phyloP scores from a whole-genome alignment of 345 rosid genomes.

The Lumnitzera racemosa region DNA sequence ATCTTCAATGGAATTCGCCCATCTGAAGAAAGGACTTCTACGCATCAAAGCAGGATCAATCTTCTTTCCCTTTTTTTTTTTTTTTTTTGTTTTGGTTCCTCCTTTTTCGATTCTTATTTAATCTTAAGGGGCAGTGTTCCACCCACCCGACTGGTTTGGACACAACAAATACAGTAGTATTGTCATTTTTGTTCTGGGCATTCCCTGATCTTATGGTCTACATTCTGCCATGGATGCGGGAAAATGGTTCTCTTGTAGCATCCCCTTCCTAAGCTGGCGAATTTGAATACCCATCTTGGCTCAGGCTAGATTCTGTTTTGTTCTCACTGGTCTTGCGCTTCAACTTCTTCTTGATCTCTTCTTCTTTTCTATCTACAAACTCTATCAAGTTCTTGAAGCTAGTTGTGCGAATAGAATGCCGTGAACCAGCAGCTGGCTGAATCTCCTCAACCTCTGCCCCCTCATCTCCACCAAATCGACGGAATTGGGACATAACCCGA shows the following conservation, averaged over 20 bases:
- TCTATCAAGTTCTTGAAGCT: slow-evolving; percentile 16
- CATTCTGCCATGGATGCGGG: not conserved
- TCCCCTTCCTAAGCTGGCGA: slow-evolving; percentile 20
- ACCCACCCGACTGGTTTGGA: not conserved
- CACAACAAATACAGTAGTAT: not conserved
- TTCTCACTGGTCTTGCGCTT: slow-evolving; percentile 36
- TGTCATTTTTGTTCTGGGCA: not conserved
- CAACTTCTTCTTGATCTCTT: slow-evolving; percentile 31
- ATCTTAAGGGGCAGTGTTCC: no score
- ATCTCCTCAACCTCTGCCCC: slow-evolving; percentile 46
- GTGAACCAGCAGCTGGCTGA: not conserved
- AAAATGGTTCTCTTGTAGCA: not conserved
- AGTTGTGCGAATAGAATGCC: not conserved
- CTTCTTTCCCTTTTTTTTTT: no score
- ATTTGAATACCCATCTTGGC: slow-evolving; percentile 22
- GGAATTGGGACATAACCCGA: slow-evolving; percentile 49
- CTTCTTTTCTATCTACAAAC: slow-evolving; percentile 20
- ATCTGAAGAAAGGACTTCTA: no score
- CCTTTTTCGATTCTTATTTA: no score
- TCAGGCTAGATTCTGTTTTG: slow-evolving; percentile 29
- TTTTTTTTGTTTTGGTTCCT: no score
- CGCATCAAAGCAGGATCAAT: no score
- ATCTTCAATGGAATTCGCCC: no score
- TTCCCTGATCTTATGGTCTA: not conserved
- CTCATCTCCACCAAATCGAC: slow-evolving; percentile 32